Evolutionary conservation across 176 grass and related monocot genomes (phyloP), one percentile per base, ranked within the genome.

Genomic region (Carex parvula): DNA sequence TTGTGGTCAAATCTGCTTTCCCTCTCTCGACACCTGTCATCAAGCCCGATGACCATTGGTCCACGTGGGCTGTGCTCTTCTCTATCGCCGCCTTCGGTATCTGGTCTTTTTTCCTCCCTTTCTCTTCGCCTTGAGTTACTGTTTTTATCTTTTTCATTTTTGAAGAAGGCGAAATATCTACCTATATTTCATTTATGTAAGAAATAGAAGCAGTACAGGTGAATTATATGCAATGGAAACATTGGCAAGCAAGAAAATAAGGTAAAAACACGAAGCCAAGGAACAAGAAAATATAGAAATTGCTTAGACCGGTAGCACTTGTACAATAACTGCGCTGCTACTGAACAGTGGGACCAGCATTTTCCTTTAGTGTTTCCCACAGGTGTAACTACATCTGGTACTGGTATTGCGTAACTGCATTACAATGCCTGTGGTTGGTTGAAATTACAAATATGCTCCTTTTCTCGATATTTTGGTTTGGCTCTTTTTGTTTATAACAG

Each of bases 21-120:
- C n/a, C 79, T 32, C 35, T 81, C 41, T 64, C 80, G 17, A 37
- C 11, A 9, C 84, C 87, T 61, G 24, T 70, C 88, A 90, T 97
- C 86, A 86, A 86, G 41, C 82, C 94, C 14, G 15, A 79, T 66
- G 91, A 97, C 84, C 91, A 97, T 62, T 97, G 94, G 94, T 86
- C 89, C 56, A 92, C 84, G 68, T 97, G 94, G 91, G 87, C 94
- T 8, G 87, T 87, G 82, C 91, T 97, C 84, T 91, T 97, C 88
- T 89, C 91, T 73, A 85, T 87, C 81, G 91, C 91, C 10, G 90
- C 94, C 33, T 97, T 97, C 90, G 94, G 94, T 78, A 90, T 91
- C 81, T 97, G 94, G 91, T 95, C 85, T 37, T 3, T 53, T 24
- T 20, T n/a, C 60, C 20, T 13, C 14, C 26, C 32, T 72, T 35